Evolutionary conservation across 2,329 filamentous ascomycete species (phyloP), one percentile per base, ranked within the genome.

Genomic region (Penicillium concentricum): DNA sequence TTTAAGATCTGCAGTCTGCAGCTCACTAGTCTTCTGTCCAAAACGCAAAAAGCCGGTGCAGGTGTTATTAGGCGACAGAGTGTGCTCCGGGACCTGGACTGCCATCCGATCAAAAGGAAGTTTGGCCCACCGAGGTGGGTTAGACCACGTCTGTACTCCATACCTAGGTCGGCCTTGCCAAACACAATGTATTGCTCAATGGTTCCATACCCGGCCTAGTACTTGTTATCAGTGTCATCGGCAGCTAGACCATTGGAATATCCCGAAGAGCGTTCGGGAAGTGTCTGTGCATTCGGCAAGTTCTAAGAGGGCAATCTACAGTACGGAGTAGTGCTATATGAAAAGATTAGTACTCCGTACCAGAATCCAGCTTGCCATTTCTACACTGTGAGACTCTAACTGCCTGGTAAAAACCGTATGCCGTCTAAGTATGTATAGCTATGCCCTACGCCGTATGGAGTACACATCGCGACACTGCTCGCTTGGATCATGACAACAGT

Each of bases 401-500:
- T 9, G 71, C 70, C 54, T 71, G 67, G 53, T 71, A 70, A 3
- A 66, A 67, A 1, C 74, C 76, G 57, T 71, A 71, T 1, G 76
- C 76, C 0, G 57, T 51, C 75, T 74, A 78, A 10, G 24, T 26
- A 26, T 26, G 34, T n/a, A n/a, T 37, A 5, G 35, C 76, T 72
- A 13, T 76, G 67, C 26, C 74, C 61, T 2, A 71, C 76, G 7
- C 75, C 75, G 9, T 30, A 12, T 10, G 2, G 9, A 10, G 55
- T 75, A 74, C 39, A 79, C 78, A 58, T 80, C 78, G 39, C 77
- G 68, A 9, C 75, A 70, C 61, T 81, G 79, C 66, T 80, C 79
- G 7, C 81, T 59, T 84, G 82, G 0, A 83, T 76, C 82, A 84
- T 84, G 2, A 84, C 60, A 0, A 26, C 24, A 84, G 81, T 84